These are phyloP conservation scores for Blepharisma undulans DNA, from an alignment of 169 alveolate genomes.

Conservation along the genomic window DNA sequence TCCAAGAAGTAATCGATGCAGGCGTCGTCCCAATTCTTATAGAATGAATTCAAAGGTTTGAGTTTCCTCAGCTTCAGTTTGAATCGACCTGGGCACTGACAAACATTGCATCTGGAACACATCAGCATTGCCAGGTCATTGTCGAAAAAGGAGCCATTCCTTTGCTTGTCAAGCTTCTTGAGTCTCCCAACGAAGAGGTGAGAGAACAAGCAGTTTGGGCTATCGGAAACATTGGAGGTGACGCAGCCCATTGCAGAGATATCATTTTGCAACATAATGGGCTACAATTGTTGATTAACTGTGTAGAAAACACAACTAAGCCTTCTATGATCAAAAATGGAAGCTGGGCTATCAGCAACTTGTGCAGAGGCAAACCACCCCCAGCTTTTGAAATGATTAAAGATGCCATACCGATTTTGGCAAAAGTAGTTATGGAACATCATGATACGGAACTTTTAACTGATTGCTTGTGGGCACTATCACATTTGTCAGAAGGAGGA, in stretches of 20 bases:
- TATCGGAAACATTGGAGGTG: constrained; percentile 98
- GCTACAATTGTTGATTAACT: constrained; percentile 82
- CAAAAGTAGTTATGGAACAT: constrained; percentile 76
- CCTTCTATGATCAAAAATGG: constrained; percentile 93
- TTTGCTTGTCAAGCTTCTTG: constrained; percentile 44
- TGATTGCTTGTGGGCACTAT: constrained; percentile 95
- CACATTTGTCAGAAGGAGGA: constrained; percentile 94
- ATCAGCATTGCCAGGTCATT: constrained; percentile 91
- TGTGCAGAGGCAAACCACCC: constrained; percentile 94
- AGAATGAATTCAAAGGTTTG: constrained; percentile 53
- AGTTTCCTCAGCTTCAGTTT: constrained; percentile 94
- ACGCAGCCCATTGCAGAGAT: constrained; percentile 93
- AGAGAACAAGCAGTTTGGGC: constrained; percentile 99
- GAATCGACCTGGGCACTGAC: constrained; percentile 98
- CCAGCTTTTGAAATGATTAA: constrained; percentile 87
- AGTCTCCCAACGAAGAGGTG: constrained; percentile 85
- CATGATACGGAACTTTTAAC: constrained; percentile 79
- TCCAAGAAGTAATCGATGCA: constrained; percentile 50
- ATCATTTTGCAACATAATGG: constrained; percentile 88
- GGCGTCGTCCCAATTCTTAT: constrained; percentile 32
- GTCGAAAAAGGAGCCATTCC: constrained; percentile 80
- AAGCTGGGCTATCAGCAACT: constrained; percentile 95
- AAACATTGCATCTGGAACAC: constrained; percentile 96
- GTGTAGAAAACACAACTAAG: constrained; percentile 79
- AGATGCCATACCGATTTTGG: constrained; percentile 88